These are phyloP conservation scores for Colletotrichum magnum DNA, from an alignment of 2,329 filamentous ascomycete genomes.

Conservation along the genomic window DNA sequence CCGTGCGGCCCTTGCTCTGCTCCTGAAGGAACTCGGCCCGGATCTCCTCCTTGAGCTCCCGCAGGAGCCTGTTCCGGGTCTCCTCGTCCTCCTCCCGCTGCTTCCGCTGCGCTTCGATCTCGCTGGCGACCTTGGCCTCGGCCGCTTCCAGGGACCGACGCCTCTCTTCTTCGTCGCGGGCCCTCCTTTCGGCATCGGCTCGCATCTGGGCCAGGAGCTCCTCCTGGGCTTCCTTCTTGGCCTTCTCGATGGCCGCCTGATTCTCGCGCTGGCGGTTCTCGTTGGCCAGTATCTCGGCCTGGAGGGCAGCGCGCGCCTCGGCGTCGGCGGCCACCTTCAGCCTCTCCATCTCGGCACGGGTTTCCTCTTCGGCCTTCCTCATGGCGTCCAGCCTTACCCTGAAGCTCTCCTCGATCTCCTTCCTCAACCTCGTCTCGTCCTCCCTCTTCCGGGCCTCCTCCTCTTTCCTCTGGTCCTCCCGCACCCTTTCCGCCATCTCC, in stretches of 20 bases:
- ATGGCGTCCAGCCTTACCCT: background rate
- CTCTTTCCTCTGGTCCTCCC: background rate
- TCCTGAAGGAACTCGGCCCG: background rate
- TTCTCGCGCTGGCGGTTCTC: background rate
- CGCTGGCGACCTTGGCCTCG: background rate
- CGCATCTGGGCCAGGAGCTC: background rate
- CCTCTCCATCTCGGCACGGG: constrained; percentile 52
- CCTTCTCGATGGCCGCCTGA: background rate
- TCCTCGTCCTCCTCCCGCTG: background rate
- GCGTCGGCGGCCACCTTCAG: constrained; percentile 51
- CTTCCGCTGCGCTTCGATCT: background rate
- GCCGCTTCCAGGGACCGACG: background rate
- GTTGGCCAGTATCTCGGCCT: constrained; percentile 20
- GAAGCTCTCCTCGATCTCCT: background rate
- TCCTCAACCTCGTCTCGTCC: background rate
- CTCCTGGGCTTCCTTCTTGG: background rate
- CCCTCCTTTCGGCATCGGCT: background rate
- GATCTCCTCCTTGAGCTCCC: constrained; percentile 4
- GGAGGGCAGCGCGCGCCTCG: constrained; percentile 45
- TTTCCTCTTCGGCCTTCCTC: constrained; percentile 22
- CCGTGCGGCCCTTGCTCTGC: background rate
- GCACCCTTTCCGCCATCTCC: background rate
- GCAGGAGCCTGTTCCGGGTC: background rate
- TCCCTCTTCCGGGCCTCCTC: background rate
- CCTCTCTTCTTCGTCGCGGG: background rate